Conservation (phyloP, 2,329 filamentous ascomycete species). For the Huntiella bhutanensis region DNA sequence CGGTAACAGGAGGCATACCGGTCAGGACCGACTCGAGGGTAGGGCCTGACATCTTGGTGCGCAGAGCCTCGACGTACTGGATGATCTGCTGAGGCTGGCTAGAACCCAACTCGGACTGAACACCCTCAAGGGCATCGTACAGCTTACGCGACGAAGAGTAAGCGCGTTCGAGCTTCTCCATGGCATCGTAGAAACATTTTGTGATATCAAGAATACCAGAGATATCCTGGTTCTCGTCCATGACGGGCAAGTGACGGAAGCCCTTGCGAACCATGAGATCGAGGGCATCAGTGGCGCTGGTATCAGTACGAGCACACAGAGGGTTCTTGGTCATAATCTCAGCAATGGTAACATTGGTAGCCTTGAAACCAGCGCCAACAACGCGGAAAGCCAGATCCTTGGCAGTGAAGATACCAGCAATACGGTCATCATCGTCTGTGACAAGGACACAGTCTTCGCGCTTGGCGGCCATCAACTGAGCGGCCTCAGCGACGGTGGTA, state of each 20-base stretch:
- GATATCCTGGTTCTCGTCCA: conserved; percentile 99
- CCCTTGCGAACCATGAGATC: conserved; percentile 98
- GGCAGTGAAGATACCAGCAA: conserved; percentile 95
- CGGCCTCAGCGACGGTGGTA: conserved; percentile 86
- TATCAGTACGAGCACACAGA: conserved; percentile 89
- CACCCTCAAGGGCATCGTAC: conserved; percentile 92
- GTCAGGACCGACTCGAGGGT: conserved; percentile 89
- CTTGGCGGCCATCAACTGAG: conserved; percentile 97
- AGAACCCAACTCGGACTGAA: conserved; percentile 87
- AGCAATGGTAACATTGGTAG: conserved; percentile 75
- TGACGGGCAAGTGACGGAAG: conserved; percentile 91
- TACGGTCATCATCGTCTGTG: conserved; percentile 92
- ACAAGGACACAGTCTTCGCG: conserved; percentile 94
- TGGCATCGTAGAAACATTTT: conserved; percentile 98
- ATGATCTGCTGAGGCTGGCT: conserved; percentile 98
- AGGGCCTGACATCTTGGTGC: conserved; percentile 92
- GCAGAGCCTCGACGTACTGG: conserved; percentile 90
- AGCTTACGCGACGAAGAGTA: conserved; percentile 96
- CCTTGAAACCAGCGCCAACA: conserved; percentile 76
- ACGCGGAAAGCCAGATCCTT: conserved; percentile 97
- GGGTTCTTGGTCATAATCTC: conserved; percentile 99
- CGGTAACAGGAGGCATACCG: conserved; percentile 78
- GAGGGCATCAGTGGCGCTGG: conserved; percentile 88
- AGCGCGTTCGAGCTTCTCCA: conserved; percentile 96
- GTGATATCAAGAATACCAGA: conserved; percentile 96